Conservation (phyloP, 805 yeast genomes). For the Lachancea waltii region DNA sequence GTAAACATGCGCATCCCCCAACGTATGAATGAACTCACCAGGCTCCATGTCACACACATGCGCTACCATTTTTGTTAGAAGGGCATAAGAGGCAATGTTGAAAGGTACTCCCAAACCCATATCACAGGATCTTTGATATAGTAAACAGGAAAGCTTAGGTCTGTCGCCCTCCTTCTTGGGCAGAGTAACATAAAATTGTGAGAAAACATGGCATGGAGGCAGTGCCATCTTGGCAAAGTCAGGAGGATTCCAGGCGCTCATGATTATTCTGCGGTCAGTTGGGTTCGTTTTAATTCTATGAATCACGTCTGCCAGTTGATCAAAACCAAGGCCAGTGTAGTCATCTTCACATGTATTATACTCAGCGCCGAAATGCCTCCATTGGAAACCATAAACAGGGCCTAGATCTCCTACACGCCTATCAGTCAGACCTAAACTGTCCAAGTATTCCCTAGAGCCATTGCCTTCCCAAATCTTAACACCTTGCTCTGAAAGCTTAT, state of each 20-base stretch:
- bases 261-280: slow-evolving; percentile 85
- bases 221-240: slow-evolving; percentile 91
- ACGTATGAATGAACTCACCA: slow-evolving; percentile 89
- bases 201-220: slow-evolving; percentile 97
- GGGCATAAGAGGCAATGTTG: slow-evolving; percentile 93
- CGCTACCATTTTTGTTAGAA: slow-evolving; percentile 91
- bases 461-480: slow-evolving; percentile 99
- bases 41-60: slow-evolving; percentile 91
- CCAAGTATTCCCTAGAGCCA: slow-evolving; percentile 88
- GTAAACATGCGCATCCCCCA: slow-evolving; percentile 97
- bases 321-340: slow-evolving; percentile 82
- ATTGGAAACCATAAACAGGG: slow-evolving; percentile 97
- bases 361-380: slow-evolving; percentile 98
- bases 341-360: slow-evolving; percentile 82
- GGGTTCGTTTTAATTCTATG: slow-evolving; percentile 80
- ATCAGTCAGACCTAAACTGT: slow-evolving; percentile 68
- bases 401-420: slow-evolving; percentile 94
- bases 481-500: slow-evolving; percentile 67
- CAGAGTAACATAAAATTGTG: slow-evolving; percentile 89
- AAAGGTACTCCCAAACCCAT: slow-evolving; percentile 99
- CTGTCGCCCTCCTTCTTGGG: slow-evolving; percentile 45
- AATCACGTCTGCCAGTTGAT: slow-evolving; percentile 78
- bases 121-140: slow-evolving; percentile 97
- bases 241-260: slow-evolving; percentile 98
- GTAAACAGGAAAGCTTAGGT: slow-evolving; percentile 75